Base-by-base conservation (phyloP, 75 land plant genomes). In the Cunninghamia lanceolata region DNA sequence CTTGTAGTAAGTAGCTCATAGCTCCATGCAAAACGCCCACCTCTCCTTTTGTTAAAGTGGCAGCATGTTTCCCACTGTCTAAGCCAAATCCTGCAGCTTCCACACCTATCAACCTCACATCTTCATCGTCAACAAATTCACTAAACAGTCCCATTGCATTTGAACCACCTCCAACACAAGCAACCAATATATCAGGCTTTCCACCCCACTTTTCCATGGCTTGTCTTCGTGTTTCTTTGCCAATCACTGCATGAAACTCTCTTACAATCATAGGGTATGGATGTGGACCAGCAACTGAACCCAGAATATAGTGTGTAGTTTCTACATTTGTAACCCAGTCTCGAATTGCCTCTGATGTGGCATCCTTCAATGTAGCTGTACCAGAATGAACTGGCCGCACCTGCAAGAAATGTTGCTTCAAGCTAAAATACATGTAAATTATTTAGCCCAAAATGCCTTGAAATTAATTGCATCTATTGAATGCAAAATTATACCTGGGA, bases 201-300 rank as follows among this genome's bases (percentile, higher is more conserved):
- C 96, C 96, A 53, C 97, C 97, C 99, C 98, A 97, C 89, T 94
- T 97, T 86, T 97, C 99, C 94, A 96, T 85, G 13, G 99, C 99
- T 82, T 96, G 99, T 71, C 85, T 93, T 28, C 96, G 88, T 43
- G 95, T 95, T 86, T 97, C 99, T 79, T 96, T 96, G 28, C 99
- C 99, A 80, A 97, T 97, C 21, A 96, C 88, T 7, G 99, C 91
- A 75, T 97, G 99, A 68, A 97, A 97, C 25, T 95, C 96, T 50
- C 96, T 85, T 15, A 97, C 99, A 90, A 97, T 88, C 89, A 85
- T 91, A 10, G 98, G 99, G 83, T 88, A 94, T 50, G 99, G 99
- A 85, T 97, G 99, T n/a, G 99, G 99, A 52, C 99, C 99, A 11
- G 94, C 99, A 40, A 89, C 99, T 9, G 98, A 89, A 1, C 99